These are phyloP conservation scores for Xylariaceae sp. DNA, from an alignment of 2,329 filamentous ascomycete species.

Conservation along the genomic window DNA sequence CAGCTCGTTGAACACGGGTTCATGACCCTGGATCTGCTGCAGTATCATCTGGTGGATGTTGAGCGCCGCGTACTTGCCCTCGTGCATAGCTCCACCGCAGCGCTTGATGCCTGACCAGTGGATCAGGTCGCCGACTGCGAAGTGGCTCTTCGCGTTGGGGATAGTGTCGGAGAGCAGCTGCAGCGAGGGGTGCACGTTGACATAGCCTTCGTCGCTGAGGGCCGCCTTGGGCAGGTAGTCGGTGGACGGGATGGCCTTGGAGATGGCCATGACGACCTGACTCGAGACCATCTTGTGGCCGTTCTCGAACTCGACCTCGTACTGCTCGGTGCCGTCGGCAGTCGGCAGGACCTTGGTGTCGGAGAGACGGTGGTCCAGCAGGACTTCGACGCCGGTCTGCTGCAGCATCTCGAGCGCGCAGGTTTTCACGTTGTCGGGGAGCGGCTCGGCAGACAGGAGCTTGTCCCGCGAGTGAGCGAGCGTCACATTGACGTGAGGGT, in stretches of 20 bases:
- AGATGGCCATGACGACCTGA: slow-evolving; percentile 66
- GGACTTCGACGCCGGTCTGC: slow-evolving; percentile 60
- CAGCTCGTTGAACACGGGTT: slow-evolving; percentile 45
- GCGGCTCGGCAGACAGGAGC: slow-evolving; percentile 68
- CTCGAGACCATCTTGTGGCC: slow-evolving; percentile 57
- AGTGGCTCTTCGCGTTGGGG: slow-evolving; percentile 58
- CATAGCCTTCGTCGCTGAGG: slow-evolving; percentile 60
- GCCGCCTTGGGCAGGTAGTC: slow-evolving; percentile 55
- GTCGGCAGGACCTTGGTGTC: slow-evolving; percentile 41
- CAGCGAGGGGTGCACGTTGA: slow-evolving; percentile 57
- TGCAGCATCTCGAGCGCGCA: slow-evolving; percentile 53
- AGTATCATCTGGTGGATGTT: slow-evolving; percentile 65
- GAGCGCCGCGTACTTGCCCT: slow-evolving; percentile 60
- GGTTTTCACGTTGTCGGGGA: slow-evolving; percentile 67
- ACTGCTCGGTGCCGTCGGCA: slow-evolving; percentile 23
- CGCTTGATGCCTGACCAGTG: slow-evolving; percentile 77
- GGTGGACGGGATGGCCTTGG: slow-evolving; percentile 57
- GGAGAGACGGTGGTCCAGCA: slow-evolving; percentile 57
- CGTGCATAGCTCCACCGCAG: slow-evolving; percentile 70
- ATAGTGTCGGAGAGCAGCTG: slow-evolving; percentile 27
- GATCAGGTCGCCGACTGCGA: slow-evolving; percentile 65
- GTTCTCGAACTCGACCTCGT: slow-evolving; percentile 55
- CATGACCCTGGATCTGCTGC: slow-evolving; percentile 27
- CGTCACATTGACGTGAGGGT: slow-evolving; percentile 63
- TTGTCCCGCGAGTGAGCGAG: slow-evolving; percentile 68